phyloP scores from a whole-genome alignment of 768 basidiomycete species.

The Phanerochaete sordida region DNA sequence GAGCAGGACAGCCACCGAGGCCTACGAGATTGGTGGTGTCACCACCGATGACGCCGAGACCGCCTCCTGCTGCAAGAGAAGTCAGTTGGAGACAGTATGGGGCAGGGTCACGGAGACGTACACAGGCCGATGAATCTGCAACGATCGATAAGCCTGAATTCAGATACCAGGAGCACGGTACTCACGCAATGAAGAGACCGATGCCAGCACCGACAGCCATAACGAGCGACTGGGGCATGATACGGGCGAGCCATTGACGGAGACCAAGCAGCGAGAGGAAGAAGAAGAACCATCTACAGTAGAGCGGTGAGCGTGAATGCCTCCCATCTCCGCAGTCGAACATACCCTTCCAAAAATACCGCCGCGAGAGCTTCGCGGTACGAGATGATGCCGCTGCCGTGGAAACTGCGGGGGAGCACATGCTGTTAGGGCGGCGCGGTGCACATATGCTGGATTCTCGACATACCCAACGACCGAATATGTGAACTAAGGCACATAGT shows the following conservation, averaged over 20 bases:
- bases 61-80: conserved; percentile 47
- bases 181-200: conserved; percentile 82
- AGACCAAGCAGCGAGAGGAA: conserved; percentile 76
- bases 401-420: conserved; percentile 34
- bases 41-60: conserved; percentile 76
- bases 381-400: conserved; percentile 67
- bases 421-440: conserved; percentile 7
- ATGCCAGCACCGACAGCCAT: conserved; percentile 85
- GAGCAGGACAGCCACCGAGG: conserved; percentile 63
- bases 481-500: conserved; percentile 54
- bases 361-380: conserved; percentile 82
- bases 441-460: neutral
- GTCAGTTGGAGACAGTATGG: neutral
- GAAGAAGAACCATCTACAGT: conserved; percentile 73
- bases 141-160: conserved; percentile 9
- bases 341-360: conserved; percentile 84
- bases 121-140: conserved; percentile 72
- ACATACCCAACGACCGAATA: conserved; percentile 75
- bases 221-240: conserved; percentile 86
- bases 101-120: conserved; percentile 25
- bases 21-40: conserved; percentile 66
- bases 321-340: neutral
- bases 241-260: conserved; percentile 85
- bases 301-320: neutral
- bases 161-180: conserved; percentile 16